phyloP scores from a whole-genome alignment of 768 basidiomycete species.

The Boletus subcaerulescens region DNA sequence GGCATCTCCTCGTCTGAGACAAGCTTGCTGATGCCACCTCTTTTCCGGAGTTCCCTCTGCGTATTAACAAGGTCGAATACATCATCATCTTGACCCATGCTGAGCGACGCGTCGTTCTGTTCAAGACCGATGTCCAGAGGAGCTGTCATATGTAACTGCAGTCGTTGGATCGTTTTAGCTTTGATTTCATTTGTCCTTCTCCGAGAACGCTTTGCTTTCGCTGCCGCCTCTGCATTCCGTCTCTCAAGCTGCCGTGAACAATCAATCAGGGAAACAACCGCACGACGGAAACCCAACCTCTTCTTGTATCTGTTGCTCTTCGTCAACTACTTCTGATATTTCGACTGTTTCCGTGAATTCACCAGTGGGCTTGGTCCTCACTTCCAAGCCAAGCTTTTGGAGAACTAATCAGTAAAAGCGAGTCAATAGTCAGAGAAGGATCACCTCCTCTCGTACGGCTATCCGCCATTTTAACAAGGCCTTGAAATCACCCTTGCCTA shows the following conservation, averaged over 20 bases:
- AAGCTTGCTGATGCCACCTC: constrained; percentile 39
- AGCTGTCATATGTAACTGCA: constrained; percentile 97
- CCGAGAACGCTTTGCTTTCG: constrained; percentile 74
- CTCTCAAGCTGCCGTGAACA: constrained; percentile 64
- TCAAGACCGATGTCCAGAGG: constrained; percentile 95
- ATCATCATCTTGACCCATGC: constrained; percentile 78
- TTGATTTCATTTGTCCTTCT: constrained; percentile 87
- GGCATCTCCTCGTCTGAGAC: constrained; percentile 42
- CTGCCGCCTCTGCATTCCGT: constrained; percentile 70
- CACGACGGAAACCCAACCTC: constrained; percentile 52
- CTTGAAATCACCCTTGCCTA: constrained; percentile 98
- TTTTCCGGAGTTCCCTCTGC: constrained; percentile 44
- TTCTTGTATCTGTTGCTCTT: constrained; percentile 84
- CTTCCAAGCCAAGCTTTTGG: constrained; percentile 75
- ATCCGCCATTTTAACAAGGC: constrained; percentile 86
- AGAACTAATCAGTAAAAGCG: constrained; percentile 3
- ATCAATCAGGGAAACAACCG: constrained; percentile 1
- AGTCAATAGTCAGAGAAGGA: not conserved
- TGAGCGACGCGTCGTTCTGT: constrained; percentile 70
- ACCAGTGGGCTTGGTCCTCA: constrained; percentile 67
- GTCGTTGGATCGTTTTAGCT: constrained; percentile 82
- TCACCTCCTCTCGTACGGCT: constrained; percentile 83
- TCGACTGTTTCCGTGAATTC: constrained; percentile 74
- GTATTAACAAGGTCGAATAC: constrained; percentile 80
- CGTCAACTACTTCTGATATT: constrained; percentile 67